Conservation (phyloP, 306 rosid genomes). For the Cotoneaster glaucophyllus region DNA sequence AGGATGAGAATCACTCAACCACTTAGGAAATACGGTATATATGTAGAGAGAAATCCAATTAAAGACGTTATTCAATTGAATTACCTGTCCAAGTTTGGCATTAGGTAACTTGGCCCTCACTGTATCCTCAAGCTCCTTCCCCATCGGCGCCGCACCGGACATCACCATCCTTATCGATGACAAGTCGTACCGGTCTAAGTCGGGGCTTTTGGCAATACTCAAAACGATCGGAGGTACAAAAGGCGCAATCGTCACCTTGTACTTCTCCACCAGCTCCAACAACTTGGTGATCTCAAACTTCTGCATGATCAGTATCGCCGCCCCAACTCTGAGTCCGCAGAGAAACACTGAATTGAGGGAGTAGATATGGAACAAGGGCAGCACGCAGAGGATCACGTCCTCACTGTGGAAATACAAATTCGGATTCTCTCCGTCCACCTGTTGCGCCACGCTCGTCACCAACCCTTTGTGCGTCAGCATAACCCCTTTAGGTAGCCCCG, state of each 20-base stretch:
- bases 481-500: conserved; percentile 71
- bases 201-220: conserved; percentile 52
- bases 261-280: conserved; percentile 34
- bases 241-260: conserved; percentile 59
- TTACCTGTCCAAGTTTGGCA: conserved; percentile 69
- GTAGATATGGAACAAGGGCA: conserved; percentile 78
- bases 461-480: conserved; percentile 61
- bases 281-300: conserved; percentile 48
- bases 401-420: conserved; percentile 38
- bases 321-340: conserved; percentile 63
- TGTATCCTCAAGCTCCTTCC: conserved; percentile 57
- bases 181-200: conserved; percentile 36
- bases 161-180: conserved; percentile 56
- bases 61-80: neutral
- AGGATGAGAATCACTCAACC: neutral
- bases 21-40: neutral
- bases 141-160: conserved; percentile 83
- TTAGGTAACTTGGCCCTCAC: conserved; percentile 47
- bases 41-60: neutral
- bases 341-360: conserved; percentile 61
- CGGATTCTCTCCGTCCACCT: conserved; percentile 75
- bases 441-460: conserved; percentile 64
- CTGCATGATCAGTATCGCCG: conserved; percentile 51
- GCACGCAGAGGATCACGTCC: conserved; percentile 68
- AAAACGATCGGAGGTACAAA: conserved; percentile 73